Base-by-base conservation (phyloP, 345 rosid species). In the Eutrema japonicum region DNA sequence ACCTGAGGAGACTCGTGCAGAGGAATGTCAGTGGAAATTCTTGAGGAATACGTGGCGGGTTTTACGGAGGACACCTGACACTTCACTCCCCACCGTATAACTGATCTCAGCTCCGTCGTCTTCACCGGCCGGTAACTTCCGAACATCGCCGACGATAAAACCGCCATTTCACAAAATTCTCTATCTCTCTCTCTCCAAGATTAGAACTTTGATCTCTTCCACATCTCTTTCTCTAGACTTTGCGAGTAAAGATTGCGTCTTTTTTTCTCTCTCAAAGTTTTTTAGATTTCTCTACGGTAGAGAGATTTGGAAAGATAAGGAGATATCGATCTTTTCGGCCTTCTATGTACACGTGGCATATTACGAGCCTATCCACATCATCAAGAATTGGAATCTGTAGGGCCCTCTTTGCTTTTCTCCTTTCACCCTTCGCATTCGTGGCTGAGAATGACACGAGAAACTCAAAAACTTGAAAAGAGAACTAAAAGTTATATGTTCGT, bases 1-100 rank as follows among this genome's bases (percentile, higher is more conserved):
- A 86, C 98, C 89, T 91, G 97, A 60, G 96, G 92, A 80, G 90
- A 66, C 77, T 94, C 98, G 58, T 84, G 72, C 49, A 94, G 89
- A 50, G 96, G 86, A 13, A 94, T 82, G 70, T 94, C 90, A 38
- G 98, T 94, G 14, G 91, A 66, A 26, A 89, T 83, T 77, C 81
- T 86, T 37, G 96, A 86, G 14, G 86, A 78, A 73, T 87, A 89
- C 68, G 85, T 81, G 38, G 93, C 76, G 18, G 91, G 85, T 55
- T 83, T 79, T 38, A 61, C 46, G 4, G 83, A 67, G 42, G 73
- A 62, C 61, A 51, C 9, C 14, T 80, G 66, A 68, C 81, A 78
- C 36, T 73, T 80, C 72, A 54, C 61, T 75, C 83, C 81, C 66
- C 32, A 26, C 76, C 73, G 22, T 48, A 12, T 41, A 62, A 70